Evolutionary conservation across 371 early-diverging fungal genomes (phyloP).

Genomic region (Catenaria anguillulae): DNA sequence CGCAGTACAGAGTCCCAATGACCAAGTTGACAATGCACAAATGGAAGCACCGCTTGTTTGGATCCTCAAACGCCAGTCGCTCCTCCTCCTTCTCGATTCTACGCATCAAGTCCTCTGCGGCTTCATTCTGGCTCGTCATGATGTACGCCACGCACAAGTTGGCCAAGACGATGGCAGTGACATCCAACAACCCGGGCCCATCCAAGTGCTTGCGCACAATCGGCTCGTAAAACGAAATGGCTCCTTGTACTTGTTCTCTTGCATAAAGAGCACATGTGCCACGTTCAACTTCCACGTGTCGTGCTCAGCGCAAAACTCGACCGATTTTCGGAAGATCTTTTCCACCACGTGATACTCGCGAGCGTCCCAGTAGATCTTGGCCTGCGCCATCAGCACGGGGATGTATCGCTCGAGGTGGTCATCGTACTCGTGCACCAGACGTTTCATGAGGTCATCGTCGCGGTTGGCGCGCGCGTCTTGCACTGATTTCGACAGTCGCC

Average conservation of each 20-base stretch:
- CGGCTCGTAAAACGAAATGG: slow-evolving; percentile 38
- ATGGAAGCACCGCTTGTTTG: slow-evolving; percentile 20
- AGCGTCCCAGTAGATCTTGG: slow-evolving; percentile 40
- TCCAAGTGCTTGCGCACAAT: slow-evolving; percentile 34
- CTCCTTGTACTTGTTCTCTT: slow-evolving; percentile 40
- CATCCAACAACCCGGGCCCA: slow-evolving; percentile 25
- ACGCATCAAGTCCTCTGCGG: slow-evolving; percentile 39
- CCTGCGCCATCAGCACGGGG: slow-evolving; percentile 37
- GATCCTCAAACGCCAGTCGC: slow-evolving; percentile 31
- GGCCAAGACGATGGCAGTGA: slow-evolving; percentile 37
- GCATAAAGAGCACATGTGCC: slow-evolving; percentile 42
- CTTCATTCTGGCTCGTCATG: slow-evolving; percentile 41
- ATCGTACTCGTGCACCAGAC: slow-evolving; percentile 29
- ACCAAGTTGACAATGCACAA: slow-evolving; percentile 41
- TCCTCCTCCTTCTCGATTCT: slow-evolving; percentile 41
- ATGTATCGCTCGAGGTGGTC: slow-evolving; percentile 34
- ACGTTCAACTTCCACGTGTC: slow-evolving; percentile 40
- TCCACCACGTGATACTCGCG: slow-evolving; percentile 34
- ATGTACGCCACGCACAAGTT: slow-evolving; percentile 42
- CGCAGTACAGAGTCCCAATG: slow-evolving; percentile 42
- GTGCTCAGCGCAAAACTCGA: slow-evolving; percentile 38
- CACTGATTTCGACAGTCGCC: slow-evolving; percentile 29
- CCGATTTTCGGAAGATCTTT: slow-evolving; percentile 31
- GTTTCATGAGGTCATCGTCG: slow-evolving; percentile 31
- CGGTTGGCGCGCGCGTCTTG: slow-evolving; percentile 31